Base-by-base conservation (phyloP, 2,329 filamentous ascomycete genomes). In the Hypoxylon sp. region DNA sequence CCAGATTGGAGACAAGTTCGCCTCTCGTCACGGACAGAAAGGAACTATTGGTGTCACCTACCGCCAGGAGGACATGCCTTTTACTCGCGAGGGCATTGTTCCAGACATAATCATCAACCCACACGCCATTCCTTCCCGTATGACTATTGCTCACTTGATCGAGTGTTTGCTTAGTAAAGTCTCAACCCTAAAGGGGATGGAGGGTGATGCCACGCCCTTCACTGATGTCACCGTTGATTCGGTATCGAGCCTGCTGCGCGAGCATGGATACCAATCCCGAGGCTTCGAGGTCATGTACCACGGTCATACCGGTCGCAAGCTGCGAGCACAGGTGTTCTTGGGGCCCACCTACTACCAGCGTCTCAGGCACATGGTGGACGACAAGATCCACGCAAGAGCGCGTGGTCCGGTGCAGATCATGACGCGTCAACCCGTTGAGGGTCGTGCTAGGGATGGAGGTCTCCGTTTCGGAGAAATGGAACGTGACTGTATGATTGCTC, bases 401-500 rank as follows among this genome's bases (percentile, higher is more conserved):
- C 92, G 96, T 79, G 96, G 97, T 37, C 96, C 96, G 0, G 93
- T 97, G 22, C 96, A 99, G 83, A 99, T 99, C 77, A 89, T 99
- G 84, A 99, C 96, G 2, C 88, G 97, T 64, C 96, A 99, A 82
- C 96, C 96, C 17, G 96, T 99, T 13, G 96, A 99, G 83, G 96
- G 96, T 92, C 93, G 97, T 89, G 96, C 96, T 2, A 88, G 97
- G 82, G 97, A 99, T 80, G 96, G 96, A 88, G 96, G 96, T 85
- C 88, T 99, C 49, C 95, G 97, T 79, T 99, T 99, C 89, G 96
- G 96, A 90, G 96, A 99, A 86, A 99, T 99, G 96, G 97, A 99
- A 83, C 95, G 97, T 85, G 97, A 99, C 89, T 99, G 96, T 81
- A 99, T 99, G 96, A 99, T 99, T 85, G 94, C 97, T n/a, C 97